Evolutionary conservation across 2,329 filamentous ascomycete species (phyloP).

Genomic region (Helicocarpus griseus): DNA sequence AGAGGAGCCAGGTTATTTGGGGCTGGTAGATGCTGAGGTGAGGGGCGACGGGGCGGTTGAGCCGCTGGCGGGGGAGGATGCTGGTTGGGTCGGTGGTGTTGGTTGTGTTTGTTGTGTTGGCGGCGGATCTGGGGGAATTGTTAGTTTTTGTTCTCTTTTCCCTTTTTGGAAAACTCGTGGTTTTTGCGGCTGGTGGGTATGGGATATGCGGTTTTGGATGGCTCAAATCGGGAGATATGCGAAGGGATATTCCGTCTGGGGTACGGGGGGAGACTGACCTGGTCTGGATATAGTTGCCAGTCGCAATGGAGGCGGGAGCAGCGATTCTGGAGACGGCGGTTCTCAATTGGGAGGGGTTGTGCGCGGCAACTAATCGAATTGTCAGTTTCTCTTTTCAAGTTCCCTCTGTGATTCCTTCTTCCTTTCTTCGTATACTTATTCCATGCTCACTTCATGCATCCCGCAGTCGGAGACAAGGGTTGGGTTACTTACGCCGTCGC

Average conservation of each 20-base stretch:
- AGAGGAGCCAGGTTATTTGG: constrained; percentile 74
- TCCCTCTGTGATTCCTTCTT: background rate
- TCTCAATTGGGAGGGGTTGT: constrained; percentile 34
- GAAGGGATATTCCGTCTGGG: too few species aligned
- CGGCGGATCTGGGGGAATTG: constrained; percentile 13
- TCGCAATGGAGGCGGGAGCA: constrained; percentile 35
- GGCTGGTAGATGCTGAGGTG: constrained; percentile 80
- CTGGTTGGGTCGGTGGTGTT: constrained; percentile 25
- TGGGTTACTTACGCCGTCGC: constrained; percentile 36
- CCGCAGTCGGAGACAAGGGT: background rate
- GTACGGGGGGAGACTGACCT: constrained; percentile 25
- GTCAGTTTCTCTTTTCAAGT: constrained; percentile 8
- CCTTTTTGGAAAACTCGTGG: background rate
- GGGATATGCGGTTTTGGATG: background rate
- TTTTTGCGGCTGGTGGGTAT: constrained; percentile 5
- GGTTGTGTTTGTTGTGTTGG: constrained; percentile 15
- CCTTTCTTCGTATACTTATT: too few species aligned
- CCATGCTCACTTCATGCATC: too few species aligned
- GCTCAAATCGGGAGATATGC: background rate
- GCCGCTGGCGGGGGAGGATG: constrained; percentile 73
- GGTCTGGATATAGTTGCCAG: constrained; percentile 33
- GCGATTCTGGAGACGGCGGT: constrained; percentile 34
- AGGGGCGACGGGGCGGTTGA: constrained; percentile 69
- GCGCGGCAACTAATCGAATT: constrained; percentile 31
- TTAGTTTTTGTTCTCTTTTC: background rate